A percentile compares a stretch with the other conserved stretches of the same genome.
Evolutionary conservation across 371 early-diverging fungal genomes (phyloP).

Genomic region (Mucor circinelloides): DNA sequence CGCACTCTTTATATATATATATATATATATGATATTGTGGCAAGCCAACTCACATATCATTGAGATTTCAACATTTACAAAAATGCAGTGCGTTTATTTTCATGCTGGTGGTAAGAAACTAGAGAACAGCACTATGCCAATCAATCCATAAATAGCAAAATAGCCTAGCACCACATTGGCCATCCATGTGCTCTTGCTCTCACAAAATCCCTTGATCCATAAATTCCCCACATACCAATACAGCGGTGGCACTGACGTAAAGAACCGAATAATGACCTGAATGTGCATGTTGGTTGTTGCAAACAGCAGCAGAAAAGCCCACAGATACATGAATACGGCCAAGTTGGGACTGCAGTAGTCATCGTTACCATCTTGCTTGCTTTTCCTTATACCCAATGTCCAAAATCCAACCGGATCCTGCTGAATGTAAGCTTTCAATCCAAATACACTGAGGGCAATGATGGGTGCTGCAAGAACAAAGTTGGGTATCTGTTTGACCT

Average conservation of each 20-base stretch:
- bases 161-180: conserved; percentile 53
- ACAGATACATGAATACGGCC: conserved; percentile 66
- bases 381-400: conserved; percentile 48
- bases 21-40: too few species aligned
- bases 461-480: conserved; percentile 89
- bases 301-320: conserved; percentile 64
- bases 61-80: too few species aligned
- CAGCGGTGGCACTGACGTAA: conserved; percentile 78
- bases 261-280: conserved; percentile 88
- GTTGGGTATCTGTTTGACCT: conserved; percentile 83
- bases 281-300: conserved; percentile 83
- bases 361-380: not conserved
- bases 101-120: conserved; percentile 88
- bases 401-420: conserved; percentile 55
- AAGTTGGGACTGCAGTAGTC: conserved; percentile 14
- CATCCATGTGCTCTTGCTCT: conserved; percentile 19
- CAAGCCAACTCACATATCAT: too few species aligned
- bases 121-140: conserved; percentile 77
- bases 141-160: conserved; percentile 70
- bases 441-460: conserved; percentile 61
- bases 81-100: conserved; percentile 7
- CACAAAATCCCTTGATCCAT: conserved; percentile 30
- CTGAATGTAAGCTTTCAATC: conserved; percentile 58
- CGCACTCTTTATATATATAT: too few species aligned
- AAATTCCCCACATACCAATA: conserved; percentile 82